Evolutionary conservation across 2,329 filamentous ascomycete genomes (phyloP).

Genomic region (Botryotinia calthae): DNA sequence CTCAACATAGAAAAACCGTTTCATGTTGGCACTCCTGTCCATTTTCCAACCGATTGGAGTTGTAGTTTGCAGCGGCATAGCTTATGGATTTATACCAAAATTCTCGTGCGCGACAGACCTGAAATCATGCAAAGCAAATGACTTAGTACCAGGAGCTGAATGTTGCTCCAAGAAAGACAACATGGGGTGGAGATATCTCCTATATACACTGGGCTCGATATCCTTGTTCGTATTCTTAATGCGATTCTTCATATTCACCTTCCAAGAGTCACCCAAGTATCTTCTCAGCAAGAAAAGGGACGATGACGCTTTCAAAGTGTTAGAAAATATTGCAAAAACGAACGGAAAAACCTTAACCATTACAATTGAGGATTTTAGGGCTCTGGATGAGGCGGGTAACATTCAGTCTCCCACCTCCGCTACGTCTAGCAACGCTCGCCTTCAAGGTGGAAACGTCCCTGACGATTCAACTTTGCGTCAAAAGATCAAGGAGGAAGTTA

Average conservation of each 20-base stretch:
- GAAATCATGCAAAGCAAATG: slow-evolving; percentile 30
- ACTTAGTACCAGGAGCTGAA: slow-evolving; percentile 6
- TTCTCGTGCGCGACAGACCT: slow-evolving; percentile 27
- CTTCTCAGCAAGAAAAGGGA: slow-evolving; percentile 55
- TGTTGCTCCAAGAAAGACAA: slow-evolving; percentile 44
- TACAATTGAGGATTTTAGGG: slow-evolving; percentile 19
- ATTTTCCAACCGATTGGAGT: slow-evolving; percentile 35
- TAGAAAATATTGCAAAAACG: slow-evolving; percentile 53
- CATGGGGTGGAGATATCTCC: slow-evolving; percentile 59
- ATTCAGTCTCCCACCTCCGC: background rate
- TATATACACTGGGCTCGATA: slow-evolving; percentile 53
- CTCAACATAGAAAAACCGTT: slow-evolving; percentile 28
- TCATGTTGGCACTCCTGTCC: slow-evolving; percentile 31
- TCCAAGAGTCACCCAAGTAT: slow-evolving; percentile 58
- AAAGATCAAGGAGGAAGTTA: slow-evolving; percentile 36
- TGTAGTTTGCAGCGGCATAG: slow-evolving; percentile 29
- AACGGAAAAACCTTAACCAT: slow-evolving; percentile 39
- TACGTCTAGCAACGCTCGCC: background rate
- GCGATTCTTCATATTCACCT: slow-evolving; percentile 55
- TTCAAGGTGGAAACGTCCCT: background rate
- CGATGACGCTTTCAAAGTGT: slow-evolving; percentile 50
- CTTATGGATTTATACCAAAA: slow-evolving; percentile 30
- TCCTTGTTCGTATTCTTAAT: slow-evolving; percentile 53
- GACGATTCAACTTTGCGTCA: background rate
- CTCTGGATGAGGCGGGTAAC: background rate